These are phyloP conservation scores for Eutypella sp. DNA, from an alignment of 2,329 filamentous ascomycete species.

Conservation along the genomic window DNA sequence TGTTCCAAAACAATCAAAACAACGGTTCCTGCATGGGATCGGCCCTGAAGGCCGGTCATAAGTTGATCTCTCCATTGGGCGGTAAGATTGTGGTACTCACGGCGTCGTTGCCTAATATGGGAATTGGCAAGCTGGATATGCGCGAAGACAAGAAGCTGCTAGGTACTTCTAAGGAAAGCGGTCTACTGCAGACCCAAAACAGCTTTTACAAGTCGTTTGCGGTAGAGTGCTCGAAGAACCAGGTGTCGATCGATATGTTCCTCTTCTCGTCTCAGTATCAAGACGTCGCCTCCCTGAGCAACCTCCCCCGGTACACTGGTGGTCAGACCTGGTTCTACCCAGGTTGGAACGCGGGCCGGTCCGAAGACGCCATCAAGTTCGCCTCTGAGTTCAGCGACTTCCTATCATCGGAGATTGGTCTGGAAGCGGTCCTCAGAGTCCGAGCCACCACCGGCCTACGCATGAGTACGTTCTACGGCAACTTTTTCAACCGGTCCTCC, in stretches of 20 bases:
- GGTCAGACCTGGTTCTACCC: slow-evolving; percentile 99
- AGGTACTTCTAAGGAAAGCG: slow-evolving; percentile 87
- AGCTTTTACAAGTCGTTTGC: slow-evolving; percentile 99
- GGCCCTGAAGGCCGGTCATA: slow-evolving; percentile 86
- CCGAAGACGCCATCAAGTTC: slow-evolving; percentile 96
- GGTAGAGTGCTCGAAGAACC: slow-evolving; percentile 97
- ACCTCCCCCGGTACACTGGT: slow-evolving; percentile 91
- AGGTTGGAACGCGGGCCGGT: slow-evolving; percentile 90
- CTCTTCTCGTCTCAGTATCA: slow-evolving; percentile 94
- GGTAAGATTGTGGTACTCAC: slow-evolving; percentile 93
- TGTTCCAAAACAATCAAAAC: slow-evolving; percentile 95
- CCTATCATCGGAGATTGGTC: slow-evolving; percentile 89
- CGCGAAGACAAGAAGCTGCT: slow-evolving; percentile 94
- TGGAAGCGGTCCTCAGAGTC: slow-evolving; percentile 93
- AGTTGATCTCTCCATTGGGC: slow-evolving; percentile 88
- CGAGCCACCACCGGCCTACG: slow-evolving; percentile 89
- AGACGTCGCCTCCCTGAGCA: slow-evolving; percentile 93
- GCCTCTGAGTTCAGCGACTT: slow-evolving; percentile 96
- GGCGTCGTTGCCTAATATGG: slow-evolving; percentile 83
- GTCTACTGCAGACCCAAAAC: slow-evolving; percentile 83
- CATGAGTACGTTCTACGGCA: slow-evolving; percentile 98
- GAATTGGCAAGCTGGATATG: slow-evolving; percentile 85
- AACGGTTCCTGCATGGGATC: slow-evolving; percentile 92
- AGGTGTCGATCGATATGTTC: slow-evolving; percentile 98
- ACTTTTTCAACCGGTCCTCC: slow-evolving; percentile 98